Conservation (phyloP, 352 stramenopile species). For the Phytophthora meadii region DNA sequence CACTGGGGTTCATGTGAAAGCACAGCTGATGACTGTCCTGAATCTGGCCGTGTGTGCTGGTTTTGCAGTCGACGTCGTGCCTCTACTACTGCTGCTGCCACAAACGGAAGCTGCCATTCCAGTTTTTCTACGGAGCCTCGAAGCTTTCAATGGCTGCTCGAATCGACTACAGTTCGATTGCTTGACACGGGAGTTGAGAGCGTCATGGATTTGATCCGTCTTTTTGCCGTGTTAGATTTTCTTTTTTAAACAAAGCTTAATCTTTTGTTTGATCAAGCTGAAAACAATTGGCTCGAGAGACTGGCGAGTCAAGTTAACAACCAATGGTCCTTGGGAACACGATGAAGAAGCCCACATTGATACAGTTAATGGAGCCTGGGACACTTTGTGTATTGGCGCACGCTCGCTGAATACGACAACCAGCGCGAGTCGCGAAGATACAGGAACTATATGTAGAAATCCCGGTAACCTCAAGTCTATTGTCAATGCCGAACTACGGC, state of each 20-base stretch:
- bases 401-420: too few species aligned
- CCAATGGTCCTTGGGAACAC: too few species aligned
- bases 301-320: too few species aligned
- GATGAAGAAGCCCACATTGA: too few species aligned
- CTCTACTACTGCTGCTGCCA: conserved; percentile 21
- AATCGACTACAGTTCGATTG: conserved; percentile 20
- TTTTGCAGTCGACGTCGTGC: conserved; percentile 8
- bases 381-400: too few species aligned
- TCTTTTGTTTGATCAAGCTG: too few species aligned
- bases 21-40: background rate
- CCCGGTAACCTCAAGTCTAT: conserved; percentile 37
- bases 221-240: too few species aligned
- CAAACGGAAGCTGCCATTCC: conserved; percentile 2
- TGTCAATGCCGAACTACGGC: background rate
- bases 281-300: too few species aligned
- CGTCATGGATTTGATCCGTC: conserved; percentile 3
- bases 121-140: conserved; percentile 8
- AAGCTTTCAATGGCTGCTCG: conserved; percentile 4
- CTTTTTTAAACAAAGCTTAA: too few species aligned
- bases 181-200: conserved; percentile 8
- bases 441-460: too few species aligned
- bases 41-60: conserved; percentile 9
- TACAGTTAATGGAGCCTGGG: too few species aligned
- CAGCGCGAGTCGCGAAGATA: too few species aligned
- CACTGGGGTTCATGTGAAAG: background rate